Evolutionary conservation across 495 filamentous ascomycete genomes (phyloP).

Genomic region (Trichoderma gamsii): DNA sequence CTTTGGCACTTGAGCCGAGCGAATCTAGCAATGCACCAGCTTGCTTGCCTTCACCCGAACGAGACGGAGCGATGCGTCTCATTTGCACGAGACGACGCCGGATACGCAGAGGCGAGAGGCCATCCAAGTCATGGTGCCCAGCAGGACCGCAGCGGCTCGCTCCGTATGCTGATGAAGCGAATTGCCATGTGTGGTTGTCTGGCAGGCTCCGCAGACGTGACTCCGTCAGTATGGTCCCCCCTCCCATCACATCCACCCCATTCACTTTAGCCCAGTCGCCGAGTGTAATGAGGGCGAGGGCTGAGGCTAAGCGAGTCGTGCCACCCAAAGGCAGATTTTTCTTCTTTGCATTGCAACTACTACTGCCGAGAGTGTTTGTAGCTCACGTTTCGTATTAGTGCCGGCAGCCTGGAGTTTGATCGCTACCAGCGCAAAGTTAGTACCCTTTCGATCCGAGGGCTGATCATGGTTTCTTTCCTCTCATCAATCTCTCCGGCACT

Average conservation of each 20-base stretch:
- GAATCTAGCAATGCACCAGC: neutral
- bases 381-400: slow-evolving; percentile 3
- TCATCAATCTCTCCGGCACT: neutral
- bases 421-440: neutral
- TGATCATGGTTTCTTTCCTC: neutral
- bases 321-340: neutral
- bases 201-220: slow-evolving; percentile 7
- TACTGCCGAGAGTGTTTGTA: neutral
- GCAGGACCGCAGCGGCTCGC: neutral
- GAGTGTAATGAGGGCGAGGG: neutral
- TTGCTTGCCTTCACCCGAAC: neutral
- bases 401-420: neutral
- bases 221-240: neutral
- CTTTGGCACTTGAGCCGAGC: neutral
- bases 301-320: slow-evolving; percentile 9
- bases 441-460: neutral
- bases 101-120: neutral
- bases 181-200: slow-evolving; percentile 1
- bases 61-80: neutral
- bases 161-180: neutral
- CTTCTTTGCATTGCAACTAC: neutral
- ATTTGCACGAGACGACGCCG: neutral
- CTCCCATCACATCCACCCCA: neutral
- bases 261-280: neutral
- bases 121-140: neutral